Percentiles rank a stretch among this genome's conserved stretches.
Evolutionary conservation across 108 stramenopile species (phyloP).

Genomic region (Fragilaria crotonensis): DNA sequence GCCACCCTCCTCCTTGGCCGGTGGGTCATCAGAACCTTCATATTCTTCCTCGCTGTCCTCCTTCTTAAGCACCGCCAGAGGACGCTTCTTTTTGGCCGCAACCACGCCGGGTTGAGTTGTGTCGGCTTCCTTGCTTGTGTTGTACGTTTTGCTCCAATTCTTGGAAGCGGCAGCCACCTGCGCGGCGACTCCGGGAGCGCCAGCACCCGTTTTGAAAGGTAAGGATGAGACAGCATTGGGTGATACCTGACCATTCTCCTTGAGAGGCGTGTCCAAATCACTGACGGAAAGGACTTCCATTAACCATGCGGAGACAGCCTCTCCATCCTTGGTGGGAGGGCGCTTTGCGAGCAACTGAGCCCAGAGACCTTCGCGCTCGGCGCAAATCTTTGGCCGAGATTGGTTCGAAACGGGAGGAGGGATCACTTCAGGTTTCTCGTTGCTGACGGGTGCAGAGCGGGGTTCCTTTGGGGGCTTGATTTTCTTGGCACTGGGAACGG

Average conservation of each 20-base stretch:
- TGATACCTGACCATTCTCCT: background rate
- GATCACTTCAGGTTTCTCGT: background rate
- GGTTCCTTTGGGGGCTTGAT: background rate
- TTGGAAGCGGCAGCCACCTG: background rate
- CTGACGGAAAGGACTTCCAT: constrained; percentile 45
- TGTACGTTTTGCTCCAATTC: background rate
- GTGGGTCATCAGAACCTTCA: background rate
- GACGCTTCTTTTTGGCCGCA: constrained; percentile 3
- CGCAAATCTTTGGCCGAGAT: background rate
- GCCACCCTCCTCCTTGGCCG: background rate
- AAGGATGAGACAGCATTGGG: background rate
- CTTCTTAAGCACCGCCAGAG: background rate
- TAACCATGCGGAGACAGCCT: constrained; percentile 37
- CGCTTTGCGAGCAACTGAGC: constrained; percentile 27
- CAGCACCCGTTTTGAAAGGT: background rate
- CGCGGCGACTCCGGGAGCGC: background rate
- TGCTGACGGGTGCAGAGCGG: background rate
- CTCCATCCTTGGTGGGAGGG: constrained; percentile 42
- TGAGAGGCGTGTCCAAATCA: constrained; percentile 29
- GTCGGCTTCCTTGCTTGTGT: background rate
- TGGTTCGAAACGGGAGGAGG: background rate
- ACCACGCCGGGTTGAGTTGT: background rate
- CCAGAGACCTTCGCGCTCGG: constrained; percentile 34
- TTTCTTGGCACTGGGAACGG: background rate
- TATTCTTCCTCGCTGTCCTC: background rate